Conservation (phyloP, 2,329 filamentous ascomycete species). For the Arthrobotrys sphaeroides region DNA sequence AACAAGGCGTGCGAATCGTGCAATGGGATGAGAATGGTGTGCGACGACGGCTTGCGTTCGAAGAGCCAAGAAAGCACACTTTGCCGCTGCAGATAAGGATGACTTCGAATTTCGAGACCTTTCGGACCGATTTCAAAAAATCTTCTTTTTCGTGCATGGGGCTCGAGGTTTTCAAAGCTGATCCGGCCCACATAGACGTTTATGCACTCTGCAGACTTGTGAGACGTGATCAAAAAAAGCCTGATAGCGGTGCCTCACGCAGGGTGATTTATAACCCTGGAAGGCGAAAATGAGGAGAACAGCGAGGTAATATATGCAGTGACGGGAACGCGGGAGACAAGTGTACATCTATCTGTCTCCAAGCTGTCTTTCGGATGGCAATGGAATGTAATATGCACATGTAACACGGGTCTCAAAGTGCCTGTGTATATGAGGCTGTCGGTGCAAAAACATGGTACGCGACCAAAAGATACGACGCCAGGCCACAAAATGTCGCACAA, state of each 20-base stretch:
- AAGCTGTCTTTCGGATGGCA: neutral
- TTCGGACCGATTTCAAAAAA: neutral
- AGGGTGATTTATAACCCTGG: constrained; percentile 22
- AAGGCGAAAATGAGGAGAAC: constrained; percentile 1
- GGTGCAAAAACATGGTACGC: constrained; percentile 34
- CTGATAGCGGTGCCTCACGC: constrained; percentile 12
- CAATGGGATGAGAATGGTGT: constrained; percentile 48
- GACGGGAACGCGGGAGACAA: constrained; percentile 10
- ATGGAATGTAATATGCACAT: constrained; percentile 5
- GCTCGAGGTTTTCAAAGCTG: constrained; percentile 7
- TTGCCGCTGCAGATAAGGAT: constrained; percentile 23
- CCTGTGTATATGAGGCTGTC: constrained; percentile 29
- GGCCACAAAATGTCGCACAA: constrained; percentile 6
- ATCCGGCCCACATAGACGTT: constrained; percentile 5
- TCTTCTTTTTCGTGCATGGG: constrained; percentile 3
- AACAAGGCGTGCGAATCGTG: constrained; percentile 14
- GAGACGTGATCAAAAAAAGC: constrained; percentile 34
- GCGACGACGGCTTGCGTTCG: constrained; percentile 12
- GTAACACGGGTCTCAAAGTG: constrained; percentile 33
- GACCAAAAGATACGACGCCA: constrained; percentile 24
- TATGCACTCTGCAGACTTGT: constrained; percentile 8
- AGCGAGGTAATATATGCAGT: constrained; percentile 8
- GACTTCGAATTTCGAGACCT: neutral
- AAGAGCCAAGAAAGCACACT: neutral
- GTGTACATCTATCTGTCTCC: neutral